Evolutionary conservation across 176 grass and related monocot species (phyloP).

Genomic region (Bromus sterilis): DNA sequence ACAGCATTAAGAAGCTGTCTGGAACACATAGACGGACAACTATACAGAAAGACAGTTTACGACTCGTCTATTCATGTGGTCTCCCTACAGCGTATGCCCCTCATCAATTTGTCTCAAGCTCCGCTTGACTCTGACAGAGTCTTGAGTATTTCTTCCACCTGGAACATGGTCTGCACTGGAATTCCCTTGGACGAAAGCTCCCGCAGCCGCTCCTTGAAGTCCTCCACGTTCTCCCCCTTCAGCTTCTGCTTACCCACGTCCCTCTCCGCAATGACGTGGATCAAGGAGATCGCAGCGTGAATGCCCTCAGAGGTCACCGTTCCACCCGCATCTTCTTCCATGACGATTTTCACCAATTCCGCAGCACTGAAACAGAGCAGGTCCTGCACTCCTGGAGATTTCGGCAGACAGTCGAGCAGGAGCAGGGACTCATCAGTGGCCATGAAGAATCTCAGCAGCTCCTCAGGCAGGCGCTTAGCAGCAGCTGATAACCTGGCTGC

Average conservation of each 20-base stretch:
- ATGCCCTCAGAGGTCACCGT: background rate
- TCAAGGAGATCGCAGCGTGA: constrained; percentile 27
- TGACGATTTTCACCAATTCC: constrained; percentile 23
- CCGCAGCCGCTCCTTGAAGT: constrained; percentile 19
- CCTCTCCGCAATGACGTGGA: background rate
- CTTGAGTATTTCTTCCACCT: constrained; percentile 6
- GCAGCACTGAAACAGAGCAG: constrained; percentile 5
- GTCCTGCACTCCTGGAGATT: background rate
- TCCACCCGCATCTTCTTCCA: background rate
- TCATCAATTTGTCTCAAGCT: too few relatives aligned
- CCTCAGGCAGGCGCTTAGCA: background rate
- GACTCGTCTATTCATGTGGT: constrained; percentile 12
- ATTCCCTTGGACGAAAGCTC: constrained; percentile 21
- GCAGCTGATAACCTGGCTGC: constrained; percentile 6
- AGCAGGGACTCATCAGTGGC: constrained; percentile 24
- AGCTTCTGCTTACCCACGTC: constrained; percentile 23
- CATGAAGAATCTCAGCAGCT: constrained; percentile 25
- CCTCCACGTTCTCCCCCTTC: constrained; percentile 25
- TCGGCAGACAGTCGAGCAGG: constrained; percentile 20
- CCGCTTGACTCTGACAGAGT: constrained; percentile 9
- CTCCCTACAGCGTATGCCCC: too few relatives aligned
- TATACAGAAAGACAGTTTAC: background rate
- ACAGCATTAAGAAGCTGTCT: background rate
- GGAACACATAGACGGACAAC: background rate
- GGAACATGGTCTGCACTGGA: constrained; percentile 26